A percentile compares a stretch with the other conserved stretches of the same genome.
Evolutionary conservation across 164 flowering plant species (phyloP).

Genomic region (Stephania japonica): DNA sequence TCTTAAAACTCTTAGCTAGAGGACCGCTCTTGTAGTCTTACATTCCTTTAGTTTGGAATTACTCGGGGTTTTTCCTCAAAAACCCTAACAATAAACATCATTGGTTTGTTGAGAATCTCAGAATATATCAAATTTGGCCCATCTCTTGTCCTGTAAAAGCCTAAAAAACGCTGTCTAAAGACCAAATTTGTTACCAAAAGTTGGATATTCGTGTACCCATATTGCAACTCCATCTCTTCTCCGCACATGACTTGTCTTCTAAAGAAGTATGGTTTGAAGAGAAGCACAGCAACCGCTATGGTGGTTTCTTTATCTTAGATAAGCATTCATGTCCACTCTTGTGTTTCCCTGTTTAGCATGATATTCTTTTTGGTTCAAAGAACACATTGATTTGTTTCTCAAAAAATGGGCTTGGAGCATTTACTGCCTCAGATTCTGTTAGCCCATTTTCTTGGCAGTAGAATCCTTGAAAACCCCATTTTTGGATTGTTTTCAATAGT

Average conservation of each 20-base stretch:
- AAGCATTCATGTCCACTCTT: background rate
- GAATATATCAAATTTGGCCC: no score
- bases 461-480: background rate
- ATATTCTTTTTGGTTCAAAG: no score
- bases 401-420: background rate
- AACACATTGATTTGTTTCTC: background rate
- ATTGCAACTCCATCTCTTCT: background rate
- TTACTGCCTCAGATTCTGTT: background rate
- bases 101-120: no score
- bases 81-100: no score
- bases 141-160: no score
- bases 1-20: no score
- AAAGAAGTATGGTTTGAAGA: background rate
- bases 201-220: background rate
- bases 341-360: no score
- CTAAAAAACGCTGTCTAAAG: background rate
- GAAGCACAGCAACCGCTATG: background rate
- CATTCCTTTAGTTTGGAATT: no score
- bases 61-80: no score
- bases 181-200: background rate
- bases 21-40: no score
- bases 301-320: background rate
- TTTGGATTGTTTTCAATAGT: background rate
- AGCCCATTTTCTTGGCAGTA: background rate
- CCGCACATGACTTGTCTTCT: background rate